phyloP scores from a whole-genome alignment of 139 green algal genomes.

The Haematococcus sp. region DNA sequence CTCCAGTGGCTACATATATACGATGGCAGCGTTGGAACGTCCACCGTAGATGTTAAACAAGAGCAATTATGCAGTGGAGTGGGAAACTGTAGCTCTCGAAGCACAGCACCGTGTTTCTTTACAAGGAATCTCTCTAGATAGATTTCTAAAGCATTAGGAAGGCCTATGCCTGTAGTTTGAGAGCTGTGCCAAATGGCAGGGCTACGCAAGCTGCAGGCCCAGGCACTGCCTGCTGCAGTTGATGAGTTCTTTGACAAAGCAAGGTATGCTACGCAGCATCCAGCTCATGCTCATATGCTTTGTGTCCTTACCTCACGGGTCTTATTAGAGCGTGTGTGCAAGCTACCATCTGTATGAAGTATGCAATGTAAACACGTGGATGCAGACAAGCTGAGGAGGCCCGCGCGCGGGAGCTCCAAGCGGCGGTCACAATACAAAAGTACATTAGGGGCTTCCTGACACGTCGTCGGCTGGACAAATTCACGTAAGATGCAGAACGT shows the following conservation, averaged over 20 bases:
- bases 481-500: slow-evolving; percentile 20
- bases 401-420: slow-evolving; percentile 5
- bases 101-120: no score
- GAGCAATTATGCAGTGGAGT: no score
- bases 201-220: no score
- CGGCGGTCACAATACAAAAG: slow-evolving; percentile 17
- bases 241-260: neutral
- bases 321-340: neutral
- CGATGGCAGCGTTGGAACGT: no score
- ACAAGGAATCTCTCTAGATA: no score
- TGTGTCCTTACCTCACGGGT: neutral
- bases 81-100: neutral
- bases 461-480: slow-evolving; percentile 11
- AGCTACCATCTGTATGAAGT: neutral
- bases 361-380: neutral
- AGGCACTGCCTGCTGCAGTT: neutral
- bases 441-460: slow-evolving; percentile 28
- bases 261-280: neutral
- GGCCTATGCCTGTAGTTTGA: no score
- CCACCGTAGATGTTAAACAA: no score
- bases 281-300: neutral
- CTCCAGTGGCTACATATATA: no score
- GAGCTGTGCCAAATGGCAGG: no score
- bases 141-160: no score
- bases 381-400: slow-evolving; percentile 25